Evolutionary conservation across 164 flowering plant genomes (phyloP).

Genomic region (Brasenia schreberi): DNA sequence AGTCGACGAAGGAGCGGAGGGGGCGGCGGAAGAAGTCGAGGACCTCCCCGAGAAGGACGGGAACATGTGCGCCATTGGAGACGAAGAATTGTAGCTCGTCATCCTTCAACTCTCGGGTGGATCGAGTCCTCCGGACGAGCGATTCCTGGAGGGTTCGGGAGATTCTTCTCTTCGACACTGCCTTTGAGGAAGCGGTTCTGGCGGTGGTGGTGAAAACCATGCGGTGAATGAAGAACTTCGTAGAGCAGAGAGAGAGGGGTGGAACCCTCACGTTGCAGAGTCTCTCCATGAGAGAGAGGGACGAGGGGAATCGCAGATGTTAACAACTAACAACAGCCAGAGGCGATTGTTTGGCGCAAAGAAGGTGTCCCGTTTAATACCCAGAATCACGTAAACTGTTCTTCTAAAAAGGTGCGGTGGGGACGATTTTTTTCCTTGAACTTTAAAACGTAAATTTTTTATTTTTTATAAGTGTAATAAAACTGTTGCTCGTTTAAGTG

Average conservation of each 20-base stretch:
- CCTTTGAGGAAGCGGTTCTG: neutral
- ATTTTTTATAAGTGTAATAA: too few relatives aligned
- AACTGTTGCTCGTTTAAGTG: too few relatives aligned
- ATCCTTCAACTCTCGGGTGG: conserved; percentile 42
- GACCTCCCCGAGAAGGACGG: conserved; percentile 87
- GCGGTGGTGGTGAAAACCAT: neutral
- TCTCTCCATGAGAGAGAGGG: neutral
- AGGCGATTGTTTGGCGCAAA: too few relatives aligned
- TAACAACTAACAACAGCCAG: too few relatives aligned
- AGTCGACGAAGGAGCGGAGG: conserved; percentile 69
- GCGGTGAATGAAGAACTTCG: neutral
- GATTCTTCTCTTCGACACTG: neutral
- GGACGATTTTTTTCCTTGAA: too few relatives aligned
- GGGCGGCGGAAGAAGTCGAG: conserved; percentile 51
- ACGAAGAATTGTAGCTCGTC: conserved; percentile 11
- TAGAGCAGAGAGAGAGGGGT: neutral
- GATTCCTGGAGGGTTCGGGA: neutral
- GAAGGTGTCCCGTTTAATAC: too few relatives aligned
- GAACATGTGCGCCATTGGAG: conserved; percentile 34
- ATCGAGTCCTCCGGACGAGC: conserved; percentile 53
- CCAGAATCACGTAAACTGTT: too few relatives aligned
- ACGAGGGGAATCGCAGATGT: neutral
- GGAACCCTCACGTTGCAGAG: neutral
- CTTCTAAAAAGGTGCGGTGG: too few relatives aligned
- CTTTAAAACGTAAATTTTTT: too few relatives aligned